Conservation (phyloP, 148 eudicot species). For the Cornus kousa region DNA sequence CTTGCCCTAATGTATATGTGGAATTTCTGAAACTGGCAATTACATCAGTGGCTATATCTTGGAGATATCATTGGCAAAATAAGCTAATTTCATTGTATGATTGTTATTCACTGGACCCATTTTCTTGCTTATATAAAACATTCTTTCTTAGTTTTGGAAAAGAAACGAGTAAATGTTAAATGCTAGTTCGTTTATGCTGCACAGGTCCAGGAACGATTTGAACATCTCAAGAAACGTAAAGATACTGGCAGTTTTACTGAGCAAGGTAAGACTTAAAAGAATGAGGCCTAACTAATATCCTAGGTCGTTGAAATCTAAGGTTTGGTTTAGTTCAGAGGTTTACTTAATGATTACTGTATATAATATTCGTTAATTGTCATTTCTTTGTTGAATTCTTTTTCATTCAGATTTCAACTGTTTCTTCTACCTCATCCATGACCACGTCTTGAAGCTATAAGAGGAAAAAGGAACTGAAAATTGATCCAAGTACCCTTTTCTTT, state of each 20-base stretch:
- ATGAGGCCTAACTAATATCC: background rate
- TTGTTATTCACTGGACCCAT: too few relatives aligned
- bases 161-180: too few relatives aligned
- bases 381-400: background rate
- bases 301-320: background rate
- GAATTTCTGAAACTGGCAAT: too few relatives aligned
- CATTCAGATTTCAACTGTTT: background rate
- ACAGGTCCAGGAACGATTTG: conserved; percentile 90
- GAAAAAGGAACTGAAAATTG: background rate
- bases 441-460: too few relatives aligned
- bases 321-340: background rate
- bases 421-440: background rate
- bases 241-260: conserved; percentile 72
- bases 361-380: background rate
- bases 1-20: too few relatives aligned
- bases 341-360: background rate
- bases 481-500: background rate
- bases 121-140: too few relatives aligned
- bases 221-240: conserved; percentile 84
- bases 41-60: too few relatives aligned
- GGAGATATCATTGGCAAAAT: too few relatives aligned
- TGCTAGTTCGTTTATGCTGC: background rate
- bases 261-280: conserved; percentile 55
- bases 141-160: too few relatives aligned
- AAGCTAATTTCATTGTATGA: too few relatives aligned